These are phyloP conservation scores for Conoideocrella luteorostrata DNA, from an alignment of 2,329 filamentous ascomycete genomes.

Conservation along the genomic window DNA sequence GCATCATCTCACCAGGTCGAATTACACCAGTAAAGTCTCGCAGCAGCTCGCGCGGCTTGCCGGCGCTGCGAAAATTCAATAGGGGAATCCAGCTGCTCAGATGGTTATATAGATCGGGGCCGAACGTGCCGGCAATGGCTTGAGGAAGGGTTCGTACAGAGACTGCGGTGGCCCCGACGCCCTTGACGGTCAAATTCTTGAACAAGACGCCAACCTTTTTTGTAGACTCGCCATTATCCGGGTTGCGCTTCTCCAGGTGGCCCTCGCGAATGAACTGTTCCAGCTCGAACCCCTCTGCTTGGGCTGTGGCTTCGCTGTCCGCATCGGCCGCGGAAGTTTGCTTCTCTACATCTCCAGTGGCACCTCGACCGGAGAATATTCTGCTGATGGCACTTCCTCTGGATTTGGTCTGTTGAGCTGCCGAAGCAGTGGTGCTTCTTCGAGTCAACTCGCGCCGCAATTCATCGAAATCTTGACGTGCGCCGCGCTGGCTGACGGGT, in stretches of 20 bases:
- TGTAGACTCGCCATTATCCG: constrained; percentile 45
- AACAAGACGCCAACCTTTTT: constrained; percentile 76
- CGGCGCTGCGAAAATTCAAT: constrained; percentile 1
- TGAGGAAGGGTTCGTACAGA: constrained; percentile 69
- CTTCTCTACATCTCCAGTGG: constrained; percentile 5
- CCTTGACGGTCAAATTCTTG: constrained; percentile 69
- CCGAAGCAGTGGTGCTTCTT: constrained; percentile 10
- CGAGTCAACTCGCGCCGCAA: constrained; percentile 18
- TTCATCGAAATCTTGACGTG: constrained; percentile 14
- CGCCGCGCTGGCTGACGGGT: constrained; percentile 12
- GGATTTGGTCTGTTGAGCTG: constrained; percentile 1
- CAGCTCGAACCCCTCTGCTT: constrained; percentile 58
- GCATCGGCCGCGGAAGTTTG: constrained; percentile 2
- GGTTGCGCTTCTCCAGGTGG: constrained; percentile 65
- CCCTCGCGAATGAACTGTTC: constrained; percentile 66
- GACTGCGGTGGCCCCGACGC: constrained; percentile 57
- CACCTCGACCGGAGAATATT: neutral
- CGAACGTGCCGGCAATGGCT: constrained; percentile 71
- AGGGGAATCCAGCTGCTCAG: constrained; percentile 36
- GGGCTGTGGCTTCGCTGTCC: constrained; percentile 3
- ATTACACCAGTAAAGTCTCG: constrained; percentile 28
- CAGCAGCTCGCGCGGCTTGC: constrained; percentile 5
- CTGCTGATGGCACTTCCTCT: constrained; percentile 1
- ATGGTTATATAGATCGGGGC: constrained; percentile 67
- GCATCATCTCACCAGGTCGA: constrained; percentile 31